A percentile compares a stretch with the other conserved stretches of the same genome.
phyloP scores from a whole-genome alignment of 1,284 basidiomycete species.

The Inonotus obliquus region DNA sequence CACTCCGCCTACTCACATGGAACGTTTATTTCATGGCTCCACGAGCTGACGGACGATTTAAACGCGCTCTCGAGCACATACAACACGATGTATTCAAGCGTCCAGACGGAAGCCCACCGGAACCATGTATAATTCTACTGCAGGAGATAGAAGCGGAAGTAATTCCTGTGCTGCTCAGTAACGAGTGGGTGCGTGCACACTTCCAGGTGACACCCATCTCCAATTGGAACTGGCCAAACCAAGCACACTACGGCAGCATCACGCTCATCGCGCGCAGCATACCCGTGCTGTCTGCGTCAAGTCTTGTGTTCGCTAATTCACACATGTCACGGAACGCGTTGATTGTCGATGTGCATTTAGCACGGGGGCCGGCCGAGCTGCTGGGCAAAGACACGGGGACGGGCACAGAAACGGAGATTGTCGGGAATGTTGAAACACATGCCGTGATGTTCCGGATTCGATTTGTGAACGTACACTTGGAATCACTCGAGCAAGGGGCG shows the following conservation, averaged over 20 bases:
- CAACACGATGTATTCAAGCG: slow-evolving; percentile 44
- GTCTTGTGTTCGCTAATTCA: slow-evolving; percentile 48
- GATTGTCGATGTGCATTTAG: slow-evolving; percentile 42
- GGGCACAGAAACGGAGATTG: neutral
- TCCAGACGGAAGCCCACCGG: slow-evolving; percentile 37
- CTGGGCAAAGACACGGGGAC: slow-evolving; percentile 31
- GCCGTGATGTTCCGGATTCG: slow-evolving; percentile 50
- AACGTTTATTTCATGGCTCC: slow-evolving; percentile 51
- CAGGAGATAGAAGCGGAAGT: slow-evolving; percentile 54
- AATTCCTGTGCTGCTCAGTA: slow-evolving; percentile 42
- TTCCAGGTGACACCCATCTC: slow-evolving; percentile 54
- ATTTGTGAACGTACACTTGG: slow-evolving; percentile 66
- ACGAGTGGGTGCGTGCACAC: slow-evolving; percentile 56
- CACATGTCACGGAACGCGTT: slow-evolving; percentile 49
- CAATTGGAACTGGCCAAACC: slow-evolving; percentile 45
- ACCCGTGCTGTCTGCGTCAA: slow-evolving; percentile 38
- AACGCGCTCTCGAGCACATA: slow-evolving; percentile 47
- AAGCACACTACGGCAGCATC: slow-evolving; percentile 51
- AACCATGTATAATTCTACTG: slow-evolving; percentile 55
- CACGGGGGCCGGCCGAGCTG: slow-evolving; percentile 20
- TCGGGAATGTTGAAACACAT: slow-evolving; percentile 19
- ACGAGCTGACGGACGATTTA: slow-evolving; percentile 38
- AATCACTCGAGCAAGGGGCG: slow-evolving; percentile 47
- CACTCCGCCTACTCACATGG: slow-evolving; percentile 57
- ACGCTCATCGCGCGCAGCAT: slow-evolving; percentile 57